phyloP scores from a whole-genome alignment of 1,139 yeast species.

The Arxiozyma telluris region DNA sequence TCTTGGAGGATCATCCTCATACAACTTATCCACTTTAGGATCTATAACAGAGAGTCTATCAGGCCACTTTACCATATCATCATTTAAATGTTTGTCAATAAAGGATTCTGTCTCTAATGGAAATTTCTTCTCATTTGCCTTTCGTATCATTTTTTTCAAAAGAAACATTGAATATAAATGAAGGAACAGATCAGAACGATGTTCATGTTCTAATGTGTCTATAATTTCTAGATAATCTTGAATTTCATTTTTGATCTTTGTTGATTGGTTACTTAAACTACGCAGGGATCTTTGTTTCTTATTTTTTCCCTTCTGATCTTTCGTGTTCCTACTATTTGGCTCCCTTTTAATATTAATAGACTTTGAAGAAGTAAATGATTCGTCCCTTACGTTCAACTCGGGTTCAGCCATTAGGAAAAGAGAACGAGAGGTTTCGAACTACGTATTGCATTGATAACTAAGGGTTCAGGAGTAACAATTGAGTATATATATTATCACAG shows the following conservation, averaged over 20 bases:
- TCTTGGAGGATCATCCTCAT: conserved; percentile 18
- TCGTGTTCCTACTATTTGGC: not conserved
- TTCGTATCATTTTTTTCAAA: conserved; percentile 20
- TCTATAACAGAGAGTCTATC: conserved; percentile 22
- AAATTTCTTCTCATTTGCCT: conserved; percentile 23
- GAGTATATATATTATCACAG: too few relatives aligned
- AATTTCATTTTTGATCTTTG: not conserved
- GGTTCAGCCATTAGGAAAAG: not conserved
- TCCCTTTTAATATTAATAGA: too few relatives aligned
- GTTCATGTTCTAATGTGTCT: conserved; percentile 23
- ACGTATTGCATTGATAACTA: not conserved
- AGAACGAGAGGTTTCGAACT: not conserved
- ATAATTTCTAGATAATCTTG: conserved; percentile 14
- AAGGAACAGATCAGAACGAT: conserved; percentile 24
- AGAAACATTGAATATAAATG: conserved; percentile 28
- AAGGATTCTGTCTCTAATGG: conserved; percentile 21
- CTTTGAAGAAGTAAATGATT: not conserved
- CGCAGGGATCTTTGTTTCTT: not conserved
- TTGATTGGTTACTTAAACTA: not conserved
- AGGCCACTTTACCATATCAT: conserved; percentile 31
- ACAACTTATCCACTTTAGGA: conserved; percentile 20
- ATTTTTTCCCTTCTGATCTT: not conserved
- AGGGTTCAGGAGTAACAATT: not conserved
- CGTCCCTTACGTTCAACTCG: not conserved
- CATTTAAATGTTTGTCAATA: conserved; percentile 22